Conservation (phyloP, 257 asterid species). For the Plantago ovata region DNA sequence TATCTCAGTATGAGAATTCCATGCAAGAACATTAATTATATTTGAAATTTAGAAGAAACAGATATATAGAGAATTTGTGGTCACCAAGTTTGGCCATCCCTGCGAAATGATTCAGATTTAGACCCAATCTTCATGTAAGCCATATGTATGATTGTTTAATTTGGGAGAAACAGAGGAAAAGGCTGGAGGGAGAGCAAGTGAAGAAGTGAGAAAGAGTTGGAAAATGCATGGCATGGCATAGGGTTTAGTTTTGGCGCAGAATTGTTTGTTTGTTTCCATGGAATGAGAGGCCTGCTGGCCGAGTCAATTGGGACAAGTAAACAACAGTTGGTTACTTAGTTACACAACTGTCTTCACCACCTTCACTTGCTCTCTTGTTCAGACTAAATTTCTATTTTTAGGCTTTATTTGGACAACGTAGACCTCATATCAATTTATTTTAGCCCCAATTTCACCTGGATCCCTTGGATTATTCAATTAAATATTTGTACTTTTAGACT, state of each 20-base stretch:
- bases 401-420: too few relatives aligned
- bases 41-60: not conserved
- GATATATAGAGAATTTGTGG: too few relatives aligned
- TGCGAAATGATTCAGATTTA: conserved; percentile 73
- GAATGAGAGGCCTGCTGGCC: too few relatives aligned
- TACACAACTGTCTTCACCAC: not conserved
- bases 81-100: conserved; percentile 77
- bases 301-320: not conserved
- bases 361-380: not conserved
- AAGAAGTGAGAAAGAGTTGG: not conserved
- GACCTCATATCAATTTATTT: too few relatives aligned
- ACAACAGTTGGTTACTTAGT: not conserved
- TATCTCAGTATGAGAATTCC: too few relatives aligned
- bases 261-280: too few relatives aligned
- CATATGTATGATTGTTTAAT: conserved; percentile 23
- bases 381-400: too few relatives aligned
- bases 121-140: conserved; percentile 79
- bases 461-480: too few relatives aligned
- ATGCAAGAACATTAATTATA: not conserved
- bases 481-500: too few relatives aligned
- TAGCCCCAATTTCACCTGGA: too few relatives aligned
- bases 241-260: conserved; percentile 2
- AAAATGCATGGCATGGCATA: not conserved
- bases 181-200: not conserved
- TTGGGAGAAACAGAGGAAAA: not conserved